Evolutionary conservation across 495 filamentous ascomycete species (phyloP).

Genomic region (Penicillium samsonianum): DNA sequence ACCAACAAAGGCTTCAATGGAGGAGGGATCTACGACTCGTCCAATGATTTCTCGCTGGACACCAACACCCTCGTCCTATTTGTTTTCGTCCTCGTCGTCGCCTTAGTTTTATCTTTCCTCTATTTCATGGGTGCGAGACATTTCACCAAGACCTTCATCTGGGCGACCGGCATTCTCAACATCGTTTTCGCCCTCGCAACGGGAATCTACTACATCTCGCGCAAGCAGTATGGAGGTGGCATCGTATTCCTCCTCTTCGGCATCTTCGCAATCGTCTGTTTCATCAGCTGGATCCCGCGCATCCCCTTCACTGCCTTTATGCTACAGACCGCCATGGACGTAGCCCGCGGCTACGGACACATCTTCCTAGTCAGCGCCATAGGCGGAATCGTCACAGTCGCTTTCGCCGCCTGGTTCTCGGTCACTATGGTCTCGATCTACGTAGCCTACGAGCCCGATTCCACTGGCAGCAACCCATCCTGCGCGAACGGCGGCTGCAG

Average conservation of each 20-base stretch:
- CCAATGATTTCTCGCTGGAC: slow-evolving; percentile 64
- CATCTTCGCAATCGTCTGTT: slow-evolving; percentile 76
- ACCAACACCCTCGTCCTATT: slow-evolving; percentile 89
- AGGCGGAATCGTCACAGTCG: slow-evolving; percentile 72
- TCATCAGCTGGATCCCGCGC: slow-evolving; percentile 78
- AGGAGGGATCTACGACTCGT: slow-evolving; percentile 69
- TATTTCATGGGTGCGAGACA: slow-evolving; percentile 77
- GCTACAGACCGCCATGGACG: slow-evolving; percentile 84
- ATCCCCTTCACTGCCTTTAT: slow-evolving; percentile 90
- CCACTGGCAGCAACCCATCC: slow-evolving; percentile 54
- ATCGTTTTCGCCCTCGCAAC: slow-evolving; percentile 68
- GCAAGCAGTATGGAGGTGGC: slow-evolving; percentile 74
- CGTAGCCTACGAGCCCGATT: slow-evolving; percentile 70
- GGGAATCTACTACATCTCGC: slow-evolving; percentile 64
- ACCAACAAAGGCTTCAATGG: slow-evolving; percentile 66
- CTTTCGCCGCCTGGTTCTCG: slow-evolving; percentile 69
- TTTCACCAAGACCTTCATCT: slow-evolving; percentile 90
- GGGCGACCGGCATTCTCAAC: slow-evolving; percentile 74
- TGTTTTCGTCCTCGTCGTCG: slow-evolving; percentile 68
- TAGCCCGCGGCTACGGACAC: slow-evolving; percentile 78
- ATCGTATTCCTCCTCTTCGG: slow-evolving; percentile 84
- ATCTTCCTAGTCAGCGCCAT: slow-evolving; percentile 82
- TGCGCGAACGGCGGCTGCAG: slow-evolving; percentile 75
- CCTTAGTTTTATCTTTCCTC: slow-evolving; percentile 69
- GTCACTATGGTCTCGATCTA: slow-evolving; percentile 68